phyloP scores from a whole-genome alignment of 495 filamentous ascomycete genomes.

The Podospora conica region DNA sequence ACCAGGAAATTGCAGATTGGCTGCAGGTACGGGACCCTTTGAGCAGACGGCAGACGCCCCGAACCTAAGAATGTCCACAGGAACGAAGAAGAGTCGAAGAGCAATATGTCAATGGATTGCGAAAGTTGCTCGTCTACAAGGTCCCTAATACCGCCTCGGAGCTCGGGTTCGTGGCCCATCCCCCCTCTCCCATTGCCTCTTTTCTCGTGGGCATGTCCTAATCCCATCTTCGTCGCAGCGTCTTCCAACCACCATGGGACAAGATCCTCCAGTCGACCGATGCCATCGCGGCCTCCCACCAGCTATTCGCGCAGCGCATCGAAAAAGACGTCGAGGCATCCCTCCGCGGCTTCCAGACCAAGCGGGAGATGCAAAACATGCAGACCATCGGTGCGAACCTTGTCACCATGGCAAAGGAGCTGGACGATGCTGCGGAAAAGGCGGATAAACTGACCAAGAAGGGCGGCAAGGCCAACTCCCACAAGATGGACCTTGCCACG shows the following conservation, averaged over 20 bases:
- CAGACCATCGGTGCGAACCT: conserved; percentile 78
- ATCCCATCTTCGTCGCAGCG: conserved; percentile 43
- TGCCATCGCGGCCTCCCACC: conserved; percentile 75
- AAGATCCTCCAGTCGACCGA: conserved; percentile 79
- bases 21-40: conserved; percentile 63
- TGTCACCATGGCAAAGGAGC: conserved; percentile 68
- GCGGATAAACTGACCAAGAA: conserved; percentile 78
- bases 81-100: conserved; percentile 93
- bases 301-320: conserved; percentile 73
- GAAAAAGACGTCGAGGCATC: conserved; percentile 87
- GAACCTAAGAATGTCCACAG: conserved; percentile 43
- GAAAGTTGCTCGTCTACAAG: conserved; percentile 70
- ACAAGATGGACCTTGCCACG: conserved; percentile 71
- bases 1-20: conserved; percentile 93
- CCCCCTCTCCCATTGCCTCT: conserved; percentile 5
- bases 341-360: conserved; percentile 65
- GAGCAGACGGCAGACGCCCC: conserved; percentile 1
- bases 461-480: conserved; percentile 69
- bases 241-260: conserved; percentile 89
- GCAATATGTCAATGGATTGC: conserved; percentile 74
- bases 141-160: conserved; percentile 67
- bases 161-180: conserved; percentile 61
- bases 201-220: conserved; percentile 12
- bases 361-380: conserved; percentile 75
- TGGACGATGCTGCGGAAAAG: conserved; percentile 80